A percentile compares a stretch with the other conserved stretches of the same genome.
phyloP scores from a whole-genome alignment of 352 stramenopile genomes.

The Nothophytophthora sp. region DNA sequence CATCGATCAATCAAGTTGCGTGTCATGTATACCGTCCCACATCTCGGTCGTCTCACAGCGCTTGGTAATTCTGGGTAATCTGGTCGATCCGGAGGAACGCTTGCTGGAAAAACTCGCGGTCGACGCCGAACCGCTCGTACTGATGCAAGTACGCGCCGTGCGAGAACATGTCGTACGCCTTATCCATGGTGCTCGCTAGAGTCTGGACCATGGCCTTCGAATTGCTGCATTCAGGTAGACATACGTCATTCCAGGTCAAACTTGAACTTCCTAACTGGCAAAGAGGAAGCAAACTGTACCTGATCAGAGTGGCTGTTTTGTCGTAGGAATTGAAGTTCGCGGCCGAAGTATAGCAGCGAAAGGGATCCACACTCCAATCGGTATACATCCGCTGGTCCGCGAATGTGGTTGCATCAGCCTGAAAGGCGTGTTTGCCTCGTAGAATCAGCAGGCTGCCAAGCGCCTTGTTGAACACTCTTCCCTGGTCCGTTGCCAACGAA shows the following conservation, averaged over 20 bases:
- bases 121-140: constrained; percentile 56
- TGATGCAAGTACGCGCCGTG: constrained; percentile 67
- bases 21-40: too few species aligned
- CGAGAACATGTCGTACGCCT: constrained; percentile 69
- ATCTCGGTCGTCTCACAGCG: too few species aligned
- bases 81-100: constrained; percentile 74
- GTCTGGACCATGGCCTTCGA: constrained; percentile 59
- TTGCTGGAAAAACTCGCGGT: constrained; percentile 62
- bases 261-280: background rate
- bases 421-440: constrained; percentile 31
- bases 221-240: constrained; percentile 51
- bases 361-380: constrained; percentile 37
- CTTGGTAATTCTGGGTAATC: constrained; percentile 62
- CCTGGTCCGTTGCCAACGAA: constrained; percentile 26
- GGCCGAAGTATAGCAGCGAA: constrained; percentile 29
- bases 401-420: constrained; percentile 35
- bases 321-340: constrained; percentile 61
- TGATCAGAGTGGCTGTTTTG: constrained; percentile 64
- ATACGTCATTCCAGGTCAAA: too few species aligned
- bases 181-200: constrained; percentile 50
- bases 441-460: constrained; percentile 56
- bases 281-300: constrained; percentile 20
- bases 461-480: constrained; percentile 34
- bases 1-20: too few species aligned
- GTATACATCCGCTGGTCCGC: constrained; percentile 46